These are phyloP conservation scores for Pharus latifolius DNA, from an alignment of 176 grass and related monocot genomes.

Conservation along the genomic window DNA sequence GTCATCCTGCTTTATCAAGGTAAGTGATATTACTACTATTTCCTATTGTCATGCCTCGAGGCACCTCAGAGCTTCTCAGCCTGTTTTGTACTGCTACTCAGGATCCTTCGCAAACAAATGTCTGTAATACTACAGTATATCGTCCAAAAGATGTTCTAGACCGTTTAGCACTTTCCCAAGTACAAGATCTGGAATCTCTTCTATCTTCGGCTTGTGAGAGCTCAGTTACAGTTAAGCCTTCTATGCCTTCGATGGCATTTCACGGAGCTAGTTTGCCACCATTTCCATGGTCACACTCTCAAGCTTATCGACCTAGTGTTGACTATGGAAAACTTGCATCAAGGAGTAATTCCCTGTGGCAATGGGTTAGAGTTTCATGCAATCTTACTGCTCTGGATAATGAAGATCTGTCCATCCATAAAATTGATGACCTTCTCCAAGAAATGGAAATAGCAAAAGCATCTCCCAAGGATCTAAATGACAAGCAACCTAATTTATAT, in stretches of 20 bases:
- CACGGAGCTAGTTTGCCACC: constrained; percentile 72
- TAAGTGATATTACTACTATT: constrained; percentile 17
- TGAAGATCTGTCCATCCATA: constrained; percentile 29
- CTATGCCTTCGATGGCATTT: constrained; percentile 28
- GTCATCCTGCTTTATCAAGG: constrained; percentile 36
- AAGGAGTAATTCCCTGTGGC: constrained; percentile 42
- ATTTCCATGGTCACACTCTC: constrained; percentile 76
- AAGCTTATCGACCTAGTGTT: constrained; percentile 41
- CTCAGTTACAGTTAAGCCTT: constrained; percentile 30
- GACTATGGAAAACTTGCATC: constrained; percentile 60
- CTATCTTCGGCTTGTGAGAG: constrained; percentile 31
- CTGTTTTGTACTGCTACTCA: constrained; percentile 24
- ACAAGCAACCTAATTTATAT: constrained; percentile 35
- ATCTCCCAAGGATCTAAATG: constrained; percentile 29
- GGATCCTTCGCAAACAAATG: constrained; percentile 42
- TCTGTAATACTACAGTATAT: constrained; percentile 29
- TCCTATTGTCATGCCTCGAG: background rate
- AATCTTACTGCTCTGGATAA: constrained; percentile 26
- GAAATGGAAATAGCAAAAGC: constrained; percentile 43
- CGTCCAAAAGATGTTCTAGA: constrained; percentile 59
- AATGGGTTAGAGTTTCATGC: constrained; percentile 67
- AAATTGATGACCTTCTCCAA: constrained; percentile 60
- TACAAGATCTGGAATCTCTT: constrained; percentile 48
- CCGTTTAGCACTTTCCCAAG: constrained; percentile 50
- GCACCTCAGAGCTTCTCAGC: background rate